A percentile compares a stretch with the other conserved stretches of the same genome.
phyloP scores from a whole-genome alignment of 2,329 filamentous ascomycete species.

The Zopfia rhizophila region DNA sequence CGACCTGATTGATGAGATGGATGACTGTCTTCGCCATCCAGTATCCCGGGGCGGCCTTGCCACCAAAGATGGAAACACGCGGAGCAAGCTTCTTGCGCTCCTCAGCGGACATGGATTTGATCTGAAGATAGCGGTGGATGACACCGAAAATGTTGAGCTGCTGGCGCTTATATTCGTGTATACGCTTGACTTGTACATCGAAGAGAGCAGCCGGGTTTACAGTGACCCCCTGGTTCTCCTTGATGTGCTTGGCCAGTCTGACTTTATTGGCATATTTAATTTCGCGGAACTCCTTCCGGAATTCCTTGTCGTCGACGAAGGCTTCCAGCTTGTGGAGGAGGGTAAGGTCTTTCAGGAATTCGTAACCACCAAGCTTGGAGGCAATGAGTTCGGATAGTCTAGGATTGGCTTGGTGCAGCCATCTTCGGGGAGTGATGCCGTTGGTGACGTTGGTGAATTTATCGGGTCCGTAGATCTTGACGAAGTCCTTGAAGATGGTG shows the following conservation, averaged over 20 bases:
- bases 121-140: constrained; percentile 89
- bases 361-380: constrained; percentile 83
- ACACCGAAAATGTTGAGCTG: constrained; percentile 99
- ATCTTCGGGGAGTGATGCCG: constrained; percentile 93
- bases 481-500: constrained; percentile 99
- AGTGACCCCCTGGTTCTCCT: constrained; percentile 78
- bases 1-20: constrained; percentile 93
- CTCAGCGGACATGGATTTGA: constrained; percentile 85
- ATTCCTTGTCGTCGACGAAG: constrained; percentile 85
- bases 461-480: constrained; percentile 91
- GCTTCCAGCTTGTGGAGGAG: constrained; percentile 85
- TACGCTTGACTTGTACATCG: constrained; percentile 98
- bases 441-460: constrained; percentile 99
- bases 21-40: constrained; percentile 99
- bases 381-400: constrained; percentile 91
- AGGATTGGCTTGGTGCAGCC: constrained; percentile 98
- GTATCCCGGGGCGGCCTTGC: constrained; percentile 97
- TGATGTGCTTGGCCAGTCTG: constrained; percentile 89
- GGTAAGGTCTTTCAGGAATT: constrained; percentile 91
- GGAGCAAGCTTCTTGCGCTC: constrained; percentile 88
- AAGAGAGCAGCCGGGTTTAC: constrained; percentile 92
- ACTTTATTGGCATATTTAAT: constrained; percentile 98
- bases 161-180: constrained; percentile 99
- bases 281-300: constrained; percentile 93
- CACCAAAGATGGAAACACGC: constrained; percentile 94